These are phyloP conservation scores for Letharia columbiana DNA, from an alignment of 495 filamentous ascomycete genomes.

Conservation along the genomic window DNA sequence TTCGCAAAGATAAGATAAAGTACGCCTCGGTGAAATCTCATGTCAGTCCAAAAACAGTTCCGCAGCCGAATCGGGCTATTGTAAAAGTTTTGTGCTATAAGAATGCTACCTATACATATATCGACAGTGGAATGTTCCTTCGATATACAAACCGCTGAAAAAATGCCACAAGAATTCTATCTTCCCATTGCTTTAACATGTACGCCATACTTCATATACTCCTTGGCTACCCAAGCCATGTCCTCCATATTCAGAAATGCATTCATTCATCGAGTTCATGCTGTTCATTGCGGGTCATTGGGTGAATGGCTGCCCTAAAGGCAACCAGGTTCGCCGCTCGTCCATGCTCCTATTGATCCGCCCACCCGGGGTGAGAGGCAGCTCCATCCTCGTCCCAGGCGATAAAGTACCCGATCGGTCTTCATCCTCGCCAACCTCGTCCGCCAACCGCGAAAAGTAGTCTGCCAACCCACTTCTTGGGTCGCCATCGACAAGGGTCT, in stretches of 20 bases:
- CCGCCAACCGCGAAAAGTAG: slow-evolving; percentile 71
- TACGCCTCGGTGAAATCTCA: too few relatives aligned
- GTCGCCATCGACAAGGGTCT: slow-evolving; percentile 63
- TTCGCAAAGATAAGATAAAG: neutral
- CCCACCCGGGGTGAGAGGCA: slow-evolving; percentile 63
- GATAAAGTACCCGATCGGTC: slow-evolving; percentile 34
- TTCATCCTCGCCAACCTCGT: slow-evolving; percentile 49
- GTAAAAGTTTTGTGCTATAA: neutral
- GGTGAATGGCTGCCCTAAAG: slow-evolving; percentile 36
- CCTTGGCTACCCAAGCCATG: neutral
- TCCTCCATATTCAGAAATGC: neutral
- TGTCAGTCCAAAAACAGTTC: neutral
- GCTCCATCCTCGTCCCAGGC: slow-evolving; percentile 40
- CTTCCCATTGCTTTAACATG: neutral
- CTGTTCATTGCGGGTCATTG: slow-evolving; percentile 21
- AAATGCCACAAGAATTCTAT: neutral
- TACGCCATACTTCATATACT: neutral
- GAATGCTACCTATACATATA: neutral
- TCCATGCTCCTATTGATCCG: slow-evolving; percentile 65
- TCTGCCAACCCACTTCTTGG: slow-evolving; percentile 78
- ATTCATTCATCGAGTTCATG: neutral
- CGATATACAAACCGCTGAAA: neutral
- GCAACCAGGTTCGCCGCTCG: slow-evolving; percentile 46
- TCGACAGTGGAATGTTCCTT: neutral
- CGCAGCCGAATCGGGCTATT: neutral